phyloP scores from a whole-genome alignment of 2,329 filamentous ascomycete species.

The Fusarium longipes region DNA sequence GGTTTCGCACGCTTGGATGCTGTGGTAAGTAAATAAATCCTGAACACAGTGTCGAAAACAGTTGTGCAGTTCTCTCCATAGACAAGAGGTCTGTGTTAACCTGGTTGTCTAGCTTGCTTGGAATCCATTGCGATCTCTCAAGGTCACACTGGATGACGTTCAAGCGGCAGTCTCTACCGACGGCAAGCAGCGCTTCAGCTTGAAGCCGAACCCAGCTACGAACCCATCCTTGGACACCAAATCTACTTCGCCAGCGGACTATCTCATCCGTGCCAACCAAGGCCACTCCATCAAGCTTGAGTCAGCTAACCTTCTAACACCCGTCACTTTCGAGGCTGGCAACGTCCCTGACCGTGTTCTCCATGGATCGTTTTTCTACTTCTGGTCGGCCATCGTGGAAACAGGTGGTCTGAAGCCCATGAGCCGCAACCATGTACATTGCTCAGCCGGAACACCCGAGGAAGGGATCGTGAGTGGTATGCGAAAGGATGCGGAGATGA shows the following conservation, averaged over 20 bases:
- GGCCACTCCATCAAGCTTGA: slow-evolving; percentile 87
- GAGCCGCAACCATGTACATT: slow-evolving; percentile 90
- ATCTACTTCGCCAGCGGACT: slow-evolving; percentile 69
- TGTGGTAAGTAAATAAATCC: slow-evolving; percentile 61
- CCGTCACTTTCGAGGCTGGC: slow-evolving; percentile 68
- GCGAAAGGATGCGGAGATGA: slow-evolving; percentile 78
- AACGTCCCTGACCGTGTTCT: slow-evolving; percentile 76
- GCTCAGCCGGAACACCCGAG: slow-evolving; percentile 77
- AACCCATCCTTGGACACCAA: slow-evolving; percentile 40
- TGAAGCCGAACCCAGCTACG: slow-evolving; percentile 66
- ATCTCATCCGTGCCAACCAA: slow-evolving; percentile 94
- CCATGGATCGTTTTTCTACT: slow-evolving; percentile 88
- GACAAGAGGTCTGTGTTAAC: slow-evolving; percentile 1
- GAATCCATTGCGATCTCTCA: slow-evolving; percentile 71
- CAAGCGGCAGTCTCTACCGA: slow-evolving; percentile 75
- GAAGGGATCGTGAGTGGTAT: slow-evolving; percentile 79
- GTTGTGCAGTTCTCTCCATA: background rate
- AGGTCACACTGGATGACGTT: slow-evolving; percentile 81
- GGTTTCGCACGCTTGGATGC: slow-evolving; percentile 68
- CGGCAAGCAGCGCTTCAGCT: slow-evolving; percentile 90
- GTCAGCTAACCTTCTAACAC: slow-evolving; percentile 75
- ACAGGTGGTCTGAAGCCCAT: slow-evolving; percentile 83
- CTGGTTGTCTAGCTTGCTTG: slow-evolving; percentile 59
- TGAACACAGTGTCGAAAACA: background rate
- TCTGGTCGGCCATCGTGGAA: slow-evolving; percentile 80